Percentiles rank a stretch among this genome's conserved stretches.
Evolutionary conservation across 805 yeast genomes (phyloP).

Genomic region (Schizosaccharomyces lindneri): DNA sequence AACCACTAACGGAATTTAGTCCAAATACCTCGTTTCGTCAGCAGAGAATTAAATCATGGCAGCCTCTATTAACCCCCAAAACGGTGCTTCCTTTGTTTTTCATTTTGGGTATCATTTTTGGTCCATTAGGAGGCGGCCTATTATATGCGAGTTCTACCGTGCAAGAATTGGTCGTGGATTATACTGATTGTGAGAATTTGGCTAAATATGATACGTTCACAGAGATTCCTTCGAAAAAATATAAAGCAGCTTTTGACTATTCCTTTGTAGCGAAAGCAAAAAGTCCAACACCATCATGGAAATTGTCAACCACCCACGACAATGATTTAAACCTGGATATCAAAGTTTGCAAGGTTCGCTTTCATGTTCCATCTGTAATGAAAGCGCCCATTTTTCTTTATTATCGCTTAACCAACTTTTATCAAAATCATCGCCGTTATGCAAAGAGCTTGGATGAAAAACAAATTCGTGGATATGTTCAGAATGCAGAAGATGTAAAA

Average conservation of each 20-base stretch:
- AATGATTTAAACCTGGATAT: neutral
- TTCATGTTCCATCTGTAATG: conserved; percentile 46
- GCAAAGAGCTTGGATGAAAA: conserved; percentile 61
- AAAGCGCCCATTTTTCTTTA: conserved; percentile 50
- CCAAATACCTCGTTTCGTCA: conserved; percentile 21
- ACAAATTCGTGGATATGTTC: conserved; percentile 60
- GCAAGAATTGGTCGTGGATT: conserved; percentile 49
- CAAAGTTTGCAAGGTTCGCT: conserved; percentile 22
- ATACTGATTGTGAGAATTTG: conserved; percentile 36
- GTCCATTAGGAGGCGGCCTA: conserved; percentile 76
- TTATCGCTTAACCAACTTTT: conserved; percentile 72
- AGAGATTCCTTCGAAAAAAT: neutral
- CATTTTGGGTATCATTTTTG: conserved; percentile 49
- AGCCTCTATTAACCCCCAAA: conserved; percentile 76
- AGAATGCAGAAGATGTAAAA: conserved; percentile 24
- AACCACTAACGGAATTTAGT: too few species aligned
- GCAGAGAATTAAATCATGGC: conserved; percentile 46
- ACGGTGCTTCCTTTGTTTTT: conserved; percentile 71
- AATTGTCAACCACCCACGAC: neutral
- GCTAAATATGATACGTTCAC: conserved; percentile 29
- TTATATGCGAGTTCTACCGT: conserved; percentile 48
- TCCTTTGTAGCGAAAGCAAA: conserved; percentile 5
- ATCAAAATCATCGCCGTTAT: conserved; percentile 83
- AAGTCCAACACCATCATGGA: conserved; percentile 4
- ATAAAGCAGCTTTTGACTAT: neutral